Conservation (phyloP, 306 rosid genomes). For the Malus sylvestris region DNA sequence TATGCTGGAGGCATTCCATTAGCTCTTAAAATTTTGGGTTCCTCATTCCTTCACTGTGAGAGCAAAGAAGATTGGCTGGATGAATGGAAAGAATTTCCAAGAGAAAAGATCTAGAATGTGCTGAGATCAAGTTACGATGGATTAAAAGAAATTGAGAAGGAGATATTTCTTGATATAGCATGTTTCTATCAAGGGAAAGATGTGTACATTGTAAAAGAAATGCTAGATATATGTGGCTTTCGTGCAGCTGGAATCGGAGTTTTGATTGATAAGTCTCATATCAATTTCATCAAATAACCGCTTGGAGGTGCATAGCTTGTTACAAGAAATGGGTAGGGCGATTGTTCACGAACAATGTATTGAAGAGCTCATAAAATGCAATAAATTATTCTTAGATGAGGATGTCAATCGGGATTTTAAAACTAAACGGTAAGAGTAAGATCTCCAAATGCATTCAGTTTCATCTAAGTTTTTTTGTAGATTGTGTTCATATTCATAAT, state of each 20-base stretch:
- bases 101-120: background rate
- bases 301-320: background rate
- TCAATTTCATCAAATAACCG: background rate
- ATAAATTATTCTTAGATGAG: conserved; percentile 3
- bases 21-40: background rate
- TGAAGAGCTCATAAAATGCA: background rate
- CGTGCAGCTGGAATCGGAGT: conserved; percentile 17
- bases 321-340: conserved; percentile 27
- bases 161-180: conserved; percentile 18
- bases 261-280: background rate
- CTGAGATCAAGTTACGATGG: conserved; percentile 12
- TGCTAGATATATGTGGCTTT: conserved; percentile 11
- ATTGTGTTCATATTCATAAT: too few species aligned
- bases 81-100: background rate
- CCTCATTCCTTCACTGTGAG: background rate
- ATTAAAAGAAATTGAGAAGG: conserved; percentile 12
- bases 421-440: background rate
- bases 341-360: conserved; percentile 15
- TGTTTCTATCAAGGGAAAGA: background rate
- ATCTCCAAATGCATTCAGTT: too few species aligned
- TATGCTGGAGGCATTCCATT: conserved; percentile 1
- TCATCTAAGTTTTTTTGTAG: too few species aligned
- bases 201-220: background rate
- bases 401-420: conserved; percentile 22
- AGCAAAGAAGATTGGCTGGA: background rate